phyloP scores from a whole-genome alignment of 345 rosid genomes.

The Eucalyptus cloeziana region DNA sequence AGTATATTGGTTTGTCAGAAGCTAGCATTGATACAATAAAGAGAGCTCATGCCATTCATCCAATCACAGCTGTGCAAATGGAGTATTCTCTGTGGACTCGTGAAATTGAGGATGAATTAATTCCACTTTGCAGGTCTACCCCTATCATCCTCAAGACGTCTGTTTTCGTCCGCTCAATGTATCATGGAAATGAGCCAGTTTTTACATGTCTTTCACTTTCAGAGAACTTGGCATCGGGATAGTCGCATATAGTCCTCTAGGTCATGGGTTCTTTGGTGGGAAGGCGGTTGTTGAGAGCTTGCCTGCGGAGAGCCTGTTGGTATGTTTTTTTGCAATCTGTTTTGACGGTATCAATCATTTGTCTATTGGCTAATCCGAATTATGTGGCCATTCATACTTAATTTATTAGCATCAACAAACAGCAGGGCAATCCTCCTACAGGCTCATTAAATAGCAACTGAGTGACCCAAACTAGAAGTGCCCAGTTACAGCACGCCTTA shows the following conservation, averaged over 20 bases:
- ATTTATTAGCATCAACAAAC: not conserved
- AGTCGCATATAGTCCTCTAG: conserved; percentile 21
- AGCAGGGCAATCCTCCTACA: not conserved
- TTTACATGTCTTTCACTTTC: not conserved
- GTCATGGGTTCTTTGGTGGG: conserved; percentile 27
- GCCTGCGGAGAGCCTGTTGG: conserved; percentile 5
- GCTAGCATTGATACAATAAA: conserved; percentile 20
- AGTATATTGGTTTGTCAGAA: conserved; percentile 27
- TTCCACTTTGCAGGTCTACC: conserved; percentile 17
- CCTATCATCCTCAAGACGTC: not conserved
- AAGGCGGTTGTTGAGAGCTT: conserved; percentile 17
- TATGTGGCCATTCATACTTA: not conserved
- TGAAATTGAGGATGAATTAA: conserved; percentile 18
- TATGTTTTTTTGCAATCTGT: not conserved
- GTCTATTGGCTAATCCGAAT: not conserved
- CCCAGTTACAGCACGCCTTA: not conserved
- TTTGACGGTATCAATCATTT: not conserved
- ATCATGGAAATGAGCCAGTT: not conserved
- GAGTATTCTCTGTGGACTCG: conserved; percentile 30
- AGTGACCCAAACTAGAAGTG: not conserved
- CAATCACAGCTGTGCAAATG: conserved; percentile 26
- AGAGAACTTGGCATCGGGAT: conserved; percentile 29
- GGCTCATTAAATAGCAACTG: not conserved
- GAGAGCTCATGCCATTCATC: conserved; percentile 28
- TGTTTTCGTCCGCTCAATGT: not conserved